Evolutionary conservation across 345 rosid genomes (phyloP).

Genomic region (Arabis hirsuta): DNA sequence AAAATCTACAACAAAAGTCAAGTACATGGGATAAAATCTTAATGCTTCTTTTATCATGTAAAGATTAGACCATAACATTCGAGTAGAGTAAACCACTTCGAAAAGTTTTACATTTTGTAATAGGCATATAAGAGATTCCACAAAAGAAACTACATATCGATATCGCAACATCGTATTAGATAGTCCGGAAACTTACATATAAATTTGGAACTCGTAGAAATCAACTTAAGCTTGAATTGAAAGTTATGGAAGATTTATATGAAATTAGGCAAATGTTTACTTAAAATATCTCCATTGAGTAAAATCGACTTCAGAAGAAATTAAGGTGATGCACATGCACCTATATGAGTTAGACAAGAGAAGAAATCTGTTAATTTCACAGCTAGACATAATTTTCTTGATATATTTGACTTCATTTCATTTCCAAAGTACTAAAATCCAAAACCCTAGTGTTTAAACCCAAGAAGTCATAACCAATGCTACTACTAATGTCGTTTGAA

Average conservation of each 20-base stretch:
- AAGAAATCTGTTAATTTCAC: constrained; percentile 33
- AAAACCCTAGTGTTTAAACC: constrained; percentile 69
- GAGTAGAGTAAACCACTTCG: not conserved
- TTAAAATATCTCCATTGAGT: not conserved
- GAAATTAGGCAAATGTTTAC: no score
- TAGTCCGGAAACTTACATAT: no score
- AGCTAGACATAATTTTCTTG: constrained; percentile 18
- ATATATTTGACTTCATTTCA: constrained; percentile 47
- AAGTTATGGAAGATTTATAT: no score
- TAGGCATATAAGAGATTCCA: not conserved
- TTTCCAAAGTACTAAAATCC: constrained; percentile 71
- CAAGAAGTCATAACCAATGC: constrained; percentile 71
- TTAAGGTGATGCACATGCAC: not conserved
- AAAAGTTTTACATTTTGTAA: not conserved
- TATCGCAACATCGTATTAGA: no score
- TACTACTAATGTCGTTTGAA: constrained; percentile 35
- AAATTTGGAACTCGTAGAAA: no score
- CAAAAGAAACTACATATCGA: no score
- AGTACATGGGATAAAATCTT: not conserved
- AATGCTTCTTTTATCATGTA: not conserved
- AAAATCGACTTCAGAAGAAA: not conserved
- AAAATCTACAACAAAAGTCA: no score
- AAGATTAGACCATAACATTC: not conserved
- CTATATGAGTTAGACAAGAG: constrained; percentile 27
- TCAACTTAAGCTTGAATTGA: no score